phyloP scores from a whole-genome alignment of 2,329 filamentous ascomycete species.

The Pestalotiopsis sp. region DNA sequence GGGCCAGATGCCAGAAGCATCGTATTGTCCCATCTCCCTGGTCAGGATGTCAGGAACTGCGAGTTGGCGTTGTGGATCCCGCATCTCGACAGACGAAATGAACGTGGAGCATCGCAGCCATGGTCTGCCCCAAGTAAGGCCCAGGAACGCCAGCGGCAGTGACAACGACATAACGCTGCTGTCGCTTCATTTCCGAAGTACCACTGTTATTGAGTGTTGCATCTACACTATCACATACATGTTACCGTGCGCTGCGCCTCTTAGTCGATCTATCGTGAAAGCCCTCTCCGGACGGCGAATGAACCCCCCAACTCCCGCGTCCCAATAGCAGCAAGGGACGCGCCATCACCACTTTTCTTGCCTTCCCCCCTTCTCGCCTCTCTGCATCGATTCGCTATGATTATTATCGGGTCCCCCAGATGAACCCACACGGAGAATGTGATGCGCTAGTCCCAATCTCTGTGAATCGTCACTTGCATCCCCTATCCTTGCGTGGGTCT shows the following conservation, averaged over 20 bases:
- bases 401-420: background rate
- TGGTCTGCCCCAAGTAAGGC: background rate
- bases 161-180: background rate
- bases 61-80: background rate
- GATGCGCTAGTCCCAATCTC: slow-evolving; percentile 10
- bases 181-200: slow-evolving; percentile 12
- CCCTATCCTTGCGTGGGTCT: slow-evolving; percentile 4
- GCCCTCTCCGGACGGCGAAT: background rate
- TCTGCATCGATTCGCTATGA: background rate
- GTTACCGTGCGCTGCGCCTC: slow-evolving; percentile 4
- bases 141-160: background rate
- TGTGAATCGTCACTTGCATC: background rate
- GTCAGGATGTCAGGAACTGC: background rate
- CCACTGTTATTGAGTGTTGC: slow-evolving; percentile 12
- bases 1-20: background rate
- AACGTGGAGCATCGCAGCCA: slow-evolving; percentile 6
- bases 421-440: slow-evolving; percentile 3
- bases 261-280: background rate
- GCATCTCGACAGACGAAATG: slow-evolving; percentile 12
- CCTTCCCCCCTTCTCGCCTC: background rate
- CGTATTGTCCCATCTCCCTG: background rate
- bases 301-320: background rate
- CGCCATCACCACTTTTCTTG: slow-evolving; percentile 7
- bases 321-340: background rate
- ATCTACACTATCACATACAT: background rate